Conservation (phyloP, 805 yeast genomes). For the Monosporozyma servazzii region DNA sequence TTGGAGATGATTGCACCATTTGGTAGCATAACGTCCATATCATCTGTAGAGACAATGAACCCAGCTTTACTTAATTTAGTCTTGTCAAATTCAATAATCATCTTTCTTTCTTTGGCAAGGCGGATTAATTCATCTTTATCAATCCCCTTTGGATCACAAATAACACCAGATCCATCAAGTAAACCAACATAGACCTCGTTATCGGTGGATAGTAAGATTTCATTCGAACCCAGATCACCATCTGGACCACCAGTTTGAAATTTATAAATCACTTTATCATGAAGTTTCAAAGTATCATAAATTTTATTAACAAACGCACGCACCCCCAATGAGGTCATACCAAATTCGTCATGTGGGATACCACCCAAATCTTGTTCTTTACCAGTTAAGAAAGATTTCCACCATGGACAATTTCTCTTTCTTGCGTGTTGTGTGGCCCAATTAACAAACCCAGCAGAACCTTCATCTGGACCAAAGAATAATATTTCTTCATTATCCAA, state of each 20-base stretch:
- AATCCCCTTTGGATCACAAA: constrained; percentile 85
- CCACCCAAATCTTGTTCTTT: constrained; percentile 89
- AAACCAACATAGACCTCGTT: constrained; percentile 79
- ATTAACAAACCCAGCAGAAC: constrained; percentile 89
- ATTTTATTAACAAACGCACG: constrained; percentile 84
- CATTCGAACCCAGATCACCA: constrained; percentile 95
- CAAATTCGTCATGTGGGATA: constrained; percentile 95
- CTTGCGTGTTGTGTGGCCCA: constrained; percentile 97
- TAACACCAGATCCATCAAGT: constrained; percentile 93
- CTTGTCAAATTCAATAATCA: constrained; percentile 60
- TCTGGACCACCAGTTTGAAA: constrained; percentile 99
- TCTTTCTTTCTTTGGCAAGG: constrained; percentile 69
- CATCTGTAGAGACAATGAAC: constrained; percentile 78
- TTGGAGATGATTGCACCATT: constrained; percentile 62
- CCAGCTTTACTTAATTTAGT: constrained; percentile 65
- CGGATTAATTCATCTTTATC: constrained; percentile 68
- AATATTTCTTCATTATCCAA: constrained; percentile 80
- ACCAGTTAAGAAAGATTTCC: constrained; percentile 98
- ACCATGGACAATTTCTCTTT: constrained; percentile 88
- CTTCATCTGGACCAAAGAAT: constrained; percentile 99
- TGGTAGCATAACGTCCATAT: constrained; percentile 68
- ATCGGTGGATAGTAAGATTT: constrained; percentile 68
- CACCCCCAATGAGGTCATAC: constrained; percentile 94
- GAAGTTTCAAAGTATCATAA: constrained; percentile 64
- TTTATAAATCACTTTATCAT: constrained; percentile 54